These are phyloP conservation scores for Onygenales sp. DNA, from an alignment of 2,329 filamentous ascomycete genomes.

Conservation along the genomic window DNA sequence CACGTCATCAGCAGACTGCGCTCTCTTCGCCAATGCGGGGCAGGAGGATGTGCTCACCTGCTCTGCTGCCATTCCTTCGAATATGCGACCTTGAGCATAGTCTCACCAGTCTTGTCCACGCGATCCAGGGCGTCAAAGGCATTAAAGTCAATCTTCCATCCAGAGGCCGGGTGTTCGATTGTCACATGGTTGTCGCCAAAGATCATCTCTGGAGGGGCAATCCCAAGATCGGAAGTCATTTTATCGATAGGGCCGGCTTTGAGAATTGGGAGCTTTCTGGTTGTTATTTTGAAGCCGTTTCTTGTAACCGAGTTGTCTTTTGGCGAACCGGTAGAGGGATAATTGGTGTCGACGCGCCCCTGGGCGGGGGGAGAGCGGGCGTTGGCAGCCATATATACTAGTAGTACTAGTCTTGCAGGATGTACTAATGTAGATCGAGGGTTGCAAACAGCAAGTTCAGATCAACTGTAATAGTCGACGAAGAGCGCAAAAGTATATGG, in stretches of 20 bases:
- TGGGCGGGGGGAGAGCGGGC: neutral
- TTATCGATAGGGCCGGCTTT: constrained; percentile 83
- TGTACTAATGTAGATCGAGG: no score
- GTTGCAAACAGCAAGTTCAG: no score
- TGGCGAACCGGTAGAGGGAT: constrained; percentile 18
- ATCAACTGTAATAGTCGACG: accelerated
- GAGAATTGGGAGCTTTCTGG: constrained; percentile 87
- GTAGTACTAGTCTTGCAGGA: neutral
- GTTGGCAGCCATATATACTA: constrained; percentile 1
- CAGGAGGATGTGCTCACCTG: constrained; percentile 42
- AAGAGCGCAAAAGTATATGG: no score
- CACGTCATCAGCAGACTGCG: neutral
- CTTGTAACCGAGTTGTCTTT: constrained; percentile 50
- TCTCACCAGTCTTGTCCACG: constrained; percentile 86
- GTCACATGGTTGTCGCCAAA: constrained; percentile 88
- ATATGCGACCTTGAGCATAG: constrained; percentile 90
- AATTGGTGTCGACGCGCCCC: neutral
- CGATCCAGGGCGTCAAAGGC: constrained; percentile 78
- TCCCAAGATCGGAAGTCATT: constrained; percentile 68
- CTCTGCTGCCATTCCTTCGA: constrained; percentile 77
- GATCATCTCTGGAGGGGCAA: constrained; percentile 96
- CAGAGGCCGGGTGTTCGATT: constrained; percentile 62
- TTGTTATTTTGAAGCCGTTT: constrained; percentile 62
- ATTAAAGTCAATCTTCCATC: constrained; percentile 73
- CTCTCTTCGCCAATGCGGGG: neutral